Base-by-base conservation (phyloP, 306 rosid species). In the Trifolium fragiferum region DNA sequence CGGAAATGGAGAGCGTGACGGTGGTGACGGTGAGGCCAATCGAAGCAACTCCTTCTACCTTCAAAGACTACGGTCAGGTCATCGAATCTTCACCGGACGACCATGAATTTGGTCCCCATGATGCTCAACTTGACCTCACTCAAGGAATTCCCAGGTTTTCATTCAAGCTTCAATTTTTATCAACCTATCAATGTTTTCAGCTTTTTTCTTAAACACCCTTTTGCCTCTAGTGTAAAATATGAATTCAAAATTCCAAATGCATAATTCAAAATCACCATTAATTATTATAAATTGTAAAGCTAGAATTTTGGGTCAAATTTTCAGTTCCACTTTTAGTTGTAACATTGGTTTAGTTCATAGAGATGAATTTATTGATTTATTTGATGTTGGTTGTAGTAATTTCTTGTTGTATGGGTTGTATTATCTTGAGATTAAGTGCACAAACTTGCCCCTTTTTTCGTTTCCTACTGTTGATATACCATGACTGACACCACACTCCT, bases 91-190 rank as follows among this genome's bases (percentile, higher is more conserved):
- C 82, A 0, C 84, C 88, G 1, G 97, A 93, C 54, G 84, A 86
- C 62, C 72, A 73, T 0, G 81, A 61, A 25, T 91, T 90, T 49
- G 93, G 96, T 35, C 86, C 91, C 13, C 46, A 73, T 3, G 98
- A 94, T 63, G 97, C 98, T 79, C 96, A 86, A 57, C 86, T 91
- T 43, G 97, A 94, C 77, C 96, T 94, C 18, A 54, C 37, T 69
- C 77, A 70, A 1, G 98, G 98, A 76, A 81, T 41, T 83, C 98
- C 98, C 53, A 91, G 94, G 97, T 93, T 61, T 58, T 58, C 65
- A 51, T 21, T 46, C 40, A 33, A 58, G 8, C 33, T 23, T 70
- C 40, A 4, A 35, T 33, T 75, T 21, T 50, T 15, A 66, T 67
- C 37, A 53, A 10, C 14, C 61, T 7, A 57, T n/a, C 54, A 47